Percentiles rank a stretch among this genome's conserved stretches.
Evolutionary conservation across 805 yeast genomes (phyloP).

Genomic region (Nakazawaea ambrosiae): DNA sequence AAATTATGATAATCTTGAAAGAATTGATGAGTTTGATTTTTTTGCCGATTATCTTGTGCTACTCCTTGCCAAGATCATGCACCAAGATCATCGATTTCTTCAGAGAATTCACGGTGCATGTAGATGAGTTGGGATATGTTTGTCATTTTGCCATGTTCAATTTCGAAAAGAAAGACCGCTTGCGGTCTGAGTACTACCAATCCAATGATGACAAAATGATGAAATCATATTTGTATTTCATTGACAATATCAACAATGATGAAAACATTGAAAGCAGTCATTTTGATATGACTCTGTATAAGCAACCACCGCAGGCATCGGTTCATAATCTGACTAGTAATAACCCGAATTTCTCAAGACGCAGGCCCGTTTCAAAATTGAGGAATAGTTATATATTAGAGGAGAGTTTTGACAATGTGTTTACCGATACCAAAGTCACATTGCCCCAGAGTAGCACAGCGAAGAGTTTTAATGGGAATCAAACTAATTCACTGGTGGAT

Average conservation of each 20-base stretch:
- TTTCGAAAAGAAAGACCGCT: conserved; percentile 39
- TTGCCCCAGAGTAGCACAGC: conserved; percentile 13
- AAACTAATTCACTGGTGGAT: conserved; percentile 22
- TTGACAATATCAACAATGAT: conserved; percentile 35
- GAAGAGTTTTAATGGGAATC: conserved; percentile 12
- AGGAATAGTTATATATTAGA: conserved; percentile 30
- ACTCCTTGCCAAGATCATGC: conserved; percentile 64
- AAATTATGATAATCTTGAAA: conserved; percentile 59
- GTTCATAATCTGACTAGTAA: too few species aligned
- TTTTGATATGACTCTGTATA: conserved; percentile 14
- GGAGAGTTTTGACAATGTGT: conserved; percentile 37
- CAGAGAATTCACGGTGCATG: conserved; percentile 81
- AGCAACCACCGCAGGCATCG: neutral
- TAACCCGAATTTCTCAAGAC: conserved; percentile 18
- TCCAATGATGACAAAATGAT: conserved; percentile 83
- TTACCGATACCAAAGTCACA: conserved; percentile 29
- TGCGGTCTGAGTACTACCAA: conserved; percentile 32
- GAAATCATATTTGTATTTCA: conserved; percentile 79
- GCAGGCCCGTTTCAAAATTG: conserved; percentile 18
- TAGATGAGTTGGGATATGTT: conserved; percentile 92
- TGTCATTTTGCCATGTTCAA: conserved; percentile 93
- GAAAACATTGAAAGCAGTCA: conserved; percentile 9
- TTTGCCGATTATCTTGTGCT: conserved; percentile 88
- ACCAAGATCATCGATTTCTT: conserved; percentile 84
- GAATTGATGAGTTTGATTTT: conserved; percentile 78